Evolutionary conservation across 495 filamentous ascomycete genomes (phyloP).

Genomic region (Penicillium verhagenii): DNA sequence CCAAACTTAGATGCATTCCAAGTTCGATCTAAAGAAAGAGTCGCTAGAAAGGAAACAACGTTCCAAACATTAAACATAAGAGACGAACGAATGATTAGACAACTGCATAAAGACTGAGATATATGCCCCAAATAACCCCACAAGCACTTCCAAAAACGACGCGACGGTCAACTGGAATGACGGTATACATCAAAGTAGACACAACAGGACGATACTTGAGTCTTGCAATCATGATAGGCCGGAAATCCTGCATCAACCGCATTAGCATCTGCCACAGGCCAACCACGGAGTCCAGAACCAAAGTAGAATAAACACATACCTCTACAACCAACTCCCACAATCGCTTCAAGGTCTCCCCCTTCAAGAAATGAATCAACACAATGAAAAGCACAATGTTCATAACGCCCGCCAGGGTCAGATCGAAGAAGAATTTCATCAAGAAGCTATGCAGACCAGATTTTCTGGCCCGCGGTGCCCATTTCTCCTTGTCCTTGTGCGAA

Average conservation of each 20-base stretch:
- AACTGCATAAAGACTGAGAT: slow-evolving; percentile 68
- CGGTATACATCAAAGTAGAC: slow-evolving; percentile 71
- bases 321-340: slow-evolving; percentile 34
- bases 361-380: slow-evolving; percentile 53
- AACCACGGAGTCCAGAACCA: background rate
- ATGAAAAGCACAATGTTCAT: slow-evolving; percentile 80
- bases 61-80: too few species aligned
- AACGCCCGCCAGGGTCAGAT: slow-evolving; percentile 74
- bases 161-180: slow-evolving; percentile 73
- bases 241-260: slow-evolving; percentile 54
- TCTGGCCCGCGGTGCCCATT: slow-evolving; percentile 27
- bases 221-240: slow-evolving; percentile 67
- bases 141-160: slow-evolving; percentile 76
- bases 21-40: background rate
- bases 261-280: background rate
- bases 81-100: slow-evolving; percentile 25
- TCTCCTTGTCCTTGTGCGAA: slow-evolving; percentile 40
- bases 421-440: slow-evolving; percentile 73
- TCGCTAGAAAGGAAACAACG: background rate
- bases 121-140: slow-evolving; percentile 84
- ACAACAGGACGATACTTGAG: slow-evolving; percentile 85
- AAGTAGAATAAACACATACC: slow-evolving; percentile 27
- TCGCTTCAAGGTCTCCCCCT: slow-evolving; percentile 31
- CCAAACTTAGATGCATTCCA: too few species aligned
- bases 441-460: slow-evolving; percentile 60